These are phyloP conservation scores for Prunus mira DNA, from an alignment of 306 rosid genomes.

Conservation along the genomic window DNA sequence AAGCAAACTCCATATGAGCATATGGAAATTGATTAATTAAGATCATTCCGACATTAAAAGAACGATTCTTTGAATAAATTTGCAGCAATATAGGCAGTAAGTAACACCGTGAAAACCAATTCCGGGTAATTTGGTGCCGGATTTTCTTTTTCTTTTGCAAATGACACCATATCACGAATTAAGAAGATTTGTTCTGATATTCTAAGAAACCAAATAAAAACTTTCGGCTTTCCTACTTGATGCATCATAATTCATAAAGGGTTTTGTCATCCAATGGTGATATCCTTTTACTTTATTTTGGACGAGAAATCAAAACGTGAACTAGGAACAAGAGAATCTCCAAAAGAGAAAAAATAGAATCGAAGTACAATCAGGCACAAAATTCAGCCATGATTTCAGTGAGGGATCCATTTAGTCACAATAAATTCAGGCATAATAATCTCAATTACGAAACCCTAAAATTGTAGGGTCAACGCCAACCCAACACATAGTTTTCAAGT, in stretches of 20 bases:
- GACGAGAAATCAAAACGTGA: no score
- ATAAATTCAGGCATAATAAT: background rate
- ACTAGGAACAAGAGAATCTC: background rate
- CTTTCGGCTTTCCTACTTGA: no score
- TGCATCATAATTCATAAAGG: no score
- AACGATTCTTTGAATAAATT: background rate
- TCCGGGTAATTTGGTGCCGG: background rate
- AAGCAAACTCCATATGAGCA: background rate
- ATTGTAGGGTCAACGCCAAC: background rate
- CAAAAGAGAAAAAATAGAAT: background rate
- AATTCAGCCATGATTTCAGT: background rate
- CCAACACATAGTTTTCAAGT: background rate
- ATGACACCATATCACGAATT: background rate
- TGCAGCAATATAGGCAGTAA: no score
- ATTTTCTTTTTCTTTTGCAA: background rate
- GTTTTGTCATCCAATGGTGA: background rate
- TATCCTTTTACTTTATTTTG: background rate
- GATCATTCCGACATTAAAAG: background rate
- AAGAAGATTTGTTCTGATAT: background rate
- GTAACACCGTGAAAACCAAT: background rate
- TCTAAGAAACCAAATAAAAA: no score
- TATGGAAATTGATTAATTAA: background rate
- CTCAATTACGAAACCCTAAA: background rate
- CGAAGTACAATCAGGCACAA: background rate
- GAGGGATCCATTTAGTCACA: background rate